A percentile compares a stretch with the other conserved stretches of the same genome.
Conservation (phyloP, 2,329 filamentous ascomycete species). For the Ascochyta koolunga region DNA sequence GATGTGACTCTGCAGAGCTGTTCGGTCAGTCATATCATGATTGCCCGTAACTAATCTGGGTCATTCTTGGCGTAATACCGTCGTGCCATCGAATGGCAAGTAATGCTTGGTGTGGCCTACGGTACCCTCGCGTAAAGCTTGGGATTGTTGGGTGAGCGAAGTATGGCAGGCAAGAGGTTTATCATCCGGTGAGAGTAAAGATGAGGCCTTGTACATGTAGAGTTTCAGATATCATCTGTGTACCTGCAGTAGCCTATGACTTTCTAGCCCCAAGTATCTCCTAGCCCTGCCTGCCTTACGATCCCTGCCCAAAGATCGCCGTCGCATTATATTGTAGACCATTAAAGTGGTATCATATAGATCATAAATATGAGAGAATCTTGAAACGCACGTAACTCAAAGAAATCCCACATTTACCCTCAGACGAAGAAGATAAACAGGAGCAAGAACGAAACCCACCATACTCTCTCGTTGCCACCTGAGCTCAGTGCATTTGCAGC, state of each 20-base stretch:
- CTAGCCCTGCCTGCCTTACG: neutral
- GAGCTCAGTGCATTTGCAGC: slow-evolving; percentile 14
- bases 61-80: neutral
- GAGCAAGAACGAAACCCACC: slow-evolving; percentile 40
- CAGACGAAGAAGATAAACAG: slow-evolving; percentile 23
- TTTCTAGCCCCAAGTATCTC: neutral
- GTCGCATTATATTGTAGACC: neutral
- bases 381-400: slow-evolving; percentile 3
- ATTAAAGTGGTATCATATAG: slow-evolving; percentile 5
- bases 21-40: neutral
- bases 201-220: neutral
- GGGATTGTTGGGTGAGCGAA: neutral
- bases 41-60: neutral
- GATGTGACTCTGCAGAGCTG: neutral
- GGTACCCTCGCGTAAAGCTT: neutral
- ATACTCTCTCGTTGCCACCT: slow-evolving; percentile 33
- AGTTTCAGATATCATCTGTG: neutral
- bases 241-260: slow-evolving; percentile 7
- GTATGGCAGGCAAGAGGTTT: neutral
- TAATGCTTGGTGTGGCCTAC: neutral
- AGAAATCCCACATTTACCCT: neutral
- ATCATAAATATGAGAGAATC: slow-evolving; percentile 20
- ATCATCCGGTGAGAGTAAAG: neutral
- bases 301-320: neutral
- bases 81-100: neutral